phyloP scores from a whole-genome alignment of 1,284 basidiomycete genomes.

The Ustilago trichophora region DNA sequence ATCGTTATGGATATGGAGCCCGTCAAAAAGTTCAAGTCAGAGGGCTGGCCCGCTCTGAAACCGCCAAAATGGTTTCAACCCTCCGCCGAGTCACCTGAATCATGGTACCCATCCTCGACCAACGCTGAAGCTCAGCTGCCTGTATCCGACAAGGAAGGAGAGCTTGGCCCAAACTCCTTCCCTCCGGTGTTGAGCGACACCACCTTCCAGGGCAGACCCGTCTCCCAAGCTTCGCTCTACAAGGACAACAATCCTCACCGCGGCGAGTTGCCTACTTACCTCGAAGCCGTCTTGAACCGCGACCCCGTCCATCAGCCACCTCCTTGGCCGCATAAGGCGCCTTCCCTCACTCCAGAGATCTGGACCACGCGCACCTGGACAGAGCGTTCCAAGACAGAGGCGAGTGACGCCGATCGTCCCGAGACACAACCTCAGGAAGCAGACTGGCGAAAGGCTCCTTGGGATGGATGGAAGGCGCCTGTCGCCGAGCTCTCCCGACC shows the following conservation, averaged over 20 bases:
- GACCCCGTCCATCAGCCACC: slow-evolving; percentile 44
- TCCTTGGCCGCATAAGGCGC: slow-evolving; percentile 36
- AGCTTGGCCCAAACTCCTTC: slow-evolving; percentile 26
- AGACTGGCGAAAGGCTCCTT: slow-evolving; percentile 54
- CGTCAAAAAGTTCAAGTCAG: slow-evolving; percentile 29
- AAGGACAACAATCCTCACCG: slow-evolving; percentile 50
- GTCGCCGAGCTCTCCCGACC: slow-evolving; percentile 34
- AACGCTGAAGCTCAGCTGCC: background rate
- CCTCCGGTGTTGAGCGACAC: slow-evolving; percentile 23
- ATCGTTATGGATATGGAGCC: slow-evolving; percentile 37
- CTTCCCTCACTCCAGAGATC: slow-evolving; percentile 30
- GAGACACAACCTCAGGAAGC: slow-evolving; percentile 38
- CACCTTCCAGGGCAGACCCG: background rate
- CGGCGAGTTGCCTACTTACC: slow-evolving; percentile 42
- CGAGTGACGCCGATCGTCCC: slow-evolving; percentile 48
- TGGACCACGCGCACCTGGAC: slow-evolving; percentile 46
- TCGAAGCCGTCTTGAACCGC: slow-evolving; percentile 29
- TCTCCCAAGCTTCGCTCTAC: slow-evolving; percentile 30
- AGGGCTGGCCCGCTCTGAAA: slow-evolving; percentile 20
- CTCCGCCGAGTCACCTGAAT: slow-evolving; percentile 14
- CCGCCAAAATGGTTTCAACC: slow-evolving; percentile 24
- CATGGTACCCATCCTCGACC: slow-evolving; percentile 21
- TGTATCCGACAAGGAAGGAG: background rate
- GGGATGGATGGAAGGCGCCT: slow-evolving; percentile 55
- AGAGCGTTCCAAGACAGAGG: slow-evolving; percentile 45